These are phyloP conservation scores for Cadophora gregata DNA, from an alignment of 2,329 filamentous ascomycete genomes.

Conservation along the genomic window DNA sequence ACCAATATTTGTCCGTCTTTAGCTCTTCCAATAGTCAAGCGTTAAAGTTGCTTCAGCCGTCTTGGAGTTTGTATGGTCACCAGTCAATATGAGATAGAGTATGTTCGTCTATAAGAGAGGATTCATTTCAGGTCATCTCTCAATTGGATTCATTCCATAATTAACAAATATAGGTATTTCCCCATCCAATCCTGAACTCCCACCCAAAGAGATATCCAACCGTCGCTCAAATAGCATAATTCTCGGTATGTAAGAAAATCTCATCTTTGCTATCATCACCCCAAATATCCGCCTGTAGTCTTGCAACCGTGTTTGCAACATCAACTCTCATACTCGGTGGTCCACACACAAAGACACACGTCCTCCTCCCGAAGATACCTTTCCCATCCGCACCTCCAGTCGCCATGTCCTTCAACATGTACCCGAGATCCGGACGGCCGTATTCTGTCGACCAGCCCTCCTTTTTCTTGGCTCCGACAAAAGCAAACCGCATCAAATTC, in stretches of 20 bases:
- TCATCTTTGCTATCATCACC: slow-evolving; percentile 80
- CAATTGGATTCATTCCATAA: not conserved
- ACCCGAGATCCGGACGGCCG: slow-evolving; percentile 85
- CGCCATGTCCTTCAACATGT: slow-evolving; percentile 83
- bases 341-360: slow-evolving; percentile 92
- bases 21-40: too few species aligned
- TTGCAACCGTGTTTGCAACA: slow-evolving; percentile 84
- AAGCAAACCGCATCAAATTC: slow-evolving; percentile 88
- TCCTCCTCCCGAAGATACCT: slow-evolving; percentile 77
- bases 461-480: slow-evolving; percentile 72
- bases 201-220: not conserved
- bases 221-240: slow-evolving; percentile 75
- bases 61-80: not conserved
- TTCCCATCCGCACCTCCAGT: slow-evolving; percentile 69
- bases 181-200: not conserved
- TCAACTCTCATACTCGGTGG: slow-evolving; percentile 86
- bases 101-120: not conserved
- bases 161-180: slow-evolving; percentile 12
- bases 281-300: slow-evolving; percentile 84
- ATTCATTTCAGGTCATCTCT: not conserved
- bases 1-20: too few species aligned
- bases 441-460: slow-evolving; percentile 94
- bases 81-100: not conserved
- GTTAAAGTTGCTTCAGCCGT: too few species aligned
- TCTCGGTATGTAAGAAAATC: slow-evolving; percentile 93